Evolutionary conservation across 2,329 filamentous ascomycete species (phyloP).

Genomic region (Pseudofabraea citricarpa): DNA sequence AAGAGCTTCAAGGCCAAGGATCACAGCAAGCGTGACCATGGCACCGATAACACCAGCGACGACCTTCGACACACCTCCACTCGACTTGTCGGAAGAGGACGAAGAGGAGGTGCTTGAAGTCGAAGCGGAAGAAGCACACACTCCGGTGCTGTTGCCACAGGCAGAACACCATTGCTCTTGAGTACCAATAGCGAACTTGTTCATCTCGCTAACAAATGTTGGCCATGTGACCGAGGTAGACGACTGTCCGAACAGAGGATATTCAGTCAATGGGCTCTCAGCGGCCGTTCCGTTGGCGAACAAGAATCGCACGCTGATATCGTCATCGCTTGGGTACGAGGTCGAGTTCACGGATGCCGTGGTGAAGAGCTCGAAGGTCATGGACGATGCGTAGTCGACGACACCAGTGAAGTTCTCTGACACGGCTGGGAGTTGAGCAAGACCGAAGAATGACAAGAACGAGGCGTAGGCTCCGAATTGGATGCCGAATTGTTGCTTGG

Average conservation of each 20-base stretch:
- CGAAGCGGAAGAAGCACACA: slow-evolving; percentile 49
- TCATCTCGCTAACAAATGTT: slow-evolving; percentile 60
- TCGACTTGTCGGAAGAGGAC: slow-evolving; percentile 15
- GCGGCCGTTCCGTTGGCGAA: slow-evolving; percentile 54
- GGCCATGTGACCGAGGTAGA: slow-evolving; percentile 58
- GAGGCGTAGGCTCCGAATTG: slow-evolving; percentile 58
- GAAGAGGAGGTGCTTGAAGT: slow-evolving; percentile 20
- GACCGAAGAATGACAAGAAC: slow-evolving; percentile 60
- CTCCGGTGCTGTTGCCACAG: slow-evolving; percentile 68
- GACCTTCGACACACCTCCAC: slow-evolving; percentile 51
- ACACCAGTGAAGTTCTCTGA: slow-evolving; percentile 67
- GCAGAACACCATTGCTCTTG: slow-evolving; percentile 66
- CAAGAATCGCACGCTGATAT: slow-evolving; percentile 55
- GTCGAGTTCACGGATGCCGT: slow-evolving; percentile 38
- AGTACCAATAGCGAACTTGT: slow-evolving; percentile 60
- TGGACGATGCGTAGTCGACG: slow-evolving; percentile 77
- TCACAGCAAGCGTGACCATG: slow-evolving; percentile 60
- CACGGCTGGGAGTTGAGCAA: slow-evolving; percentile 44
- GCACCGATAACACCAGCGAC: slow-evolving; percentile 80
- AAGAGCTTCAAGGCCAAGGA: slow-evolving; percentile 51
- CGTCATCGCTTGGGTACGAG: slow-evolving; percentile 43
- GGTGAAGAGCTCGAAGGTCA: slow-evolving; percentile 71
- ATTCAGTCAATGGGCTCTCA: slow-evolving; percentile 36
- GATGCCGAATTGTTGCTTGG: slow-evolving; percentile 39
- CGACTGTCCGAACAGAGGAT: slow-evolving; percentile 55